Evolutionary conservation across 805 yeast species (phyloP).

Genomic region (Komagataella mondaviorum): DNA sequence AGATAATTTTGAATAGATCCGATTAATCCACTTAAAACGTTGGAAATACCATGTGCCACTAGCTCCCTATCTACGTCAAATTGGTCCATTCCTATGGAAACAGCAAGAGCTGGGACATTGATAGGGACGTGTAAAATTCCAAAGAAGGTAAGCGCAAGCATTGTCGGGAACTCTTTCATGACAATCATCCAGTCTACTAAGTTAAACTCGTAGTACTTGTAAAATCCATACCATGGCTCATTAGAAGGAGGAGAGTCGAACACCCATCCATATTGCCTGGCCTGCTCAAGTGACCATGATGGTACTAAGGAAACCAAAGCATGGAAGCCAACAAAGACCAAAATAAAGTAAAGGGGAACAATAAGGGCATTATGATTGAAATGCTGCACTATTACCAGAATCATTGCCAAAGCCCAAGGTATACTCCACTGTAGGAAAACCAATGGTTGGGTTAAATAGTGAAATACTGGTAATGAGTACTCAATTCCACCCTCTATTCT

Average conservation of each 20-base stretch:
- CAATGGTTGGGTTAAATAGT: conserved; percentile 25
- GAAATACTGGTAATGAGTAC: conserved; percentile 46
- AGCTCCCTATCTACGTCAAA: conserved; percentile 87
- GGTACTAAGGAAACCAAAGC: conserved; percentile 53
- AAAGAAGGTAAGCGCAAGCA: conserved; percentile 91
- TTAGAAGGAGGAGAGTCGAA: conserved; percentile 50
- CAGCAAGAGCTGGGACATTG: conserved; percentile 94
- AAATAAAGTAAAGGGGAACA: conserved; percentile 70
- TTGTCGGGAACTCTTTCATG: conserved; percentile 66
- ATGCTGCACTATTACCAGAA: conserved; percentile 52
- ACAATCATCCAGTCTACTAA: conserved; percentile 68
- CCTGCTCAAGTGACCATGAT: conserved; percentile 39
- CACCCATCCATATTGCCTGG: conserved; percentile 76
- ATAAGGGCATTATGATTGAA: conserved; percentile 48
- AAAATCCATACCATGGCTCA: conserved; percentile 88
- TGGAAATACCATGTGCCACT: conserved; percentile 90
- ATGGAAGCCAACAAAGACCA: conserved; percentile 61
- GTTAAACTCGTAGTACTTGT: conserved; percentile 53
- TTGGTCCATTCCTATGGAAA: conserved; percentile 73
- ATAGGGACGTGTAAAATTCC: conserved; percentile 96
- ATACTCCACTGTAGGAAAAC: conserved; percentile 52
- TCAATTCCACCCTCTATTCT: conserved; percentile 61
- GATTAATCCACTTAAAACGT: conserved; percentile 64
- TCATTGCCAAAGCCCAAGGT: conserved; percentile 51
- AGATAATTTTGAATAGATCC: conserved; percentile 92